phyloP scores from a whole-genome alignment of 1,284 basidiomycete species.

The Cystobasidiaceae sp. region DNA sequence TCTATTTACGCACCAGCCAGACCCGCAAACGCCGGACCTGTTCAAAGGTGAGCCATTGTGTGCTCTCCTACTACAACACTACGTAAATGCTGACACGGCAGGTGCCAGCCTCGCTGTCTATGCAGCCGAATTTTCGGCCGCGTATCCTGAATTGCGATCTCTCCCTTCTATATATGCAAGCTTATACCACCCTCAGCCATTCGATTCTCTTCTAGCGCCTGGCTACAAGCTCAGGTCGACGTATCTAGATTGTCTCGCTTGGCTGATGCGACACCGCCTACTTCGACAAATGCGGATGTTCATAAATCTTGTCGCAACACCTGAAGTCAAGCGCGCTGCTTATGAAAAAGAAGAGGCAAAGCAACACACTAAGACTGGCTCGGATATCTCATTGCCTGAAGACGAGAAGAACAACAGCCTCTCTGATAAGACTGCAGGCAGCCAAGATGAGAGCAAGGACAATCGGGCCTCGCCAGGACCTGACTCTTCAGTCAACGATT shows the following conservation, averaged over 20 bases:
- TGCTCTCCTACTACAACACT: no score
- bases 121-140: slow-evolving; percentile 58
- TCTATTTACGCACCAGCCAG: slow-evolving; percentile 65
- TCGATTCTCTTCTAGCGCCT: slow-evolving; percentile 55
- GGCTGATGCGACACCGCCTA: slow-evolving; percentile 83
- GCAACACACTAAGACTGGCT: slow-evolving; percentile 4
- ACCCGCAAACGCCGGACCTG: slow-evolving; percentile 39
- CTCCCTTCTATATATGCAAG: slow-evolving; percentile 67
- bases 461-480: background rate
- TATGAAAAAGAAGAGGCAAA: slow-evolving; percentile 46
- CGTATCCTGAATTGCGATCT: slow-evolving; percentile 66
- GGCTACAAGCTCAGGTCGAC: slow-evolving; percentile 60
- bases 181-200: slow-evolving; percentile 66
- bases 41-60: no score
- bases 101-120: slow-evolving; percentile 63
- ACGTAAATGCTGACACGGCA: no score
- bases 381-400: slow-evolving; percentile 27
- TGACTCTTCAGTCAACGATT: background rate
- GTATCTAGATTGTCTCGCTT: slow-evolving; percentile 79
- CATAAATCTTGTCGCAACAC: slow-evolving; percentile 73
- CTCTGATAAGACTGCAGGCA: no score
- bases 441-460: no score
- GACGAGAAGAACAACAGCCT: slow-evolving; percentile 40
- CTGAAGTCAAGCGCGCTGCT: slow-evolving; percentile 61
- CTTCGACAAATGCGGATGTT: slow-evolving; percentile 79